Conservation (phyloP, 257 asterid species). For the Solanum chiquidenum region DNA sequence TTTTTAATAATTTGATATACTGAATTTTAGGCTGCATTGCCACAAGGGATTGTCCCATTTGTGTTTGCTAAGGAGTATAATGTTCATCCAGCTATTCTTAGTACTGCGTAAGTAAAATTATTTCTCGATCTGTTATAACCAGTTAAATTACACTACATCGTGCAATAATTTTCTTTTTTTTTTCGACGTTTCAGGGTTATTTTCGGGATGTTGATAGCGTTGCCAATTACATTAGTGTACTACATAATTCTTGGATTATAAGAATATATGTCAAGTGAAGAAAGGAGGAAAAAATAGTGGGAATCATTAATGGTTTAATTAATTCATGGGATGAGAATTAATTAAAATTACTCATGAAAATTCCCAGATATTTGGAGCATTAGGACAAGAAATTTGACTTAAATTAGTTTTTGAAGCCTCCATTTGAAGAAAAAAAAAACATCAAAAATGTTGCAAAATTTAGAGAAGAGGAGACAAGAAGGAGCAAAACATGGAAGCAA, state of each 20-base stretch:
- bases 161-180: neutral
- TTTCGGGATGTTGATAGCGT: constrained; percentile 47
- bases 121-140: neutral
- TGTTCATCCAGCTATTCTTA: constrained; percentile 86
- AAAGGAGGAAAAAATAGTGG: neutral
- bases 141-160: neutral
- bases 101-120: constrained; percentile 60
- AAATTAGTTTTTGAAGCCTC: neutral
- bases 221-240: constrained; percentile 46
- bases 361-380: constrained; percentile 6
- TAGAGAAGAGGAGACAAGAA: neutral
- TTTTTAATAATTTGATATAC: neutral
- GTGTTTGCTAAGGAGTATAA: constrained; percentile 95
- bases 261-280: neutral
- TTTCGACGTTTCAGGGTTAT: constrained; percentile 36
- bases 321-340: neutral
- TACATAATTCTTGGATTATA: constrained; percentile 43
- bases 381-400: neutral
- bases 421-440: neutral
- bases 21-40: constrained; percentile 73
- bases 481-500: constrained; percentile 4
- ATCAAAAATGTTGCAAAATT: neutral
- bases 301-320: neutral
- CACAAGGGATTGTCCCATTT: constrained; percentile 97
- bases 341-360: neutral